Base-by-base conservation (phyloP, 2,329 filamentous ascomycete genomes). In the Cytospora paraplurivora region DNA sequence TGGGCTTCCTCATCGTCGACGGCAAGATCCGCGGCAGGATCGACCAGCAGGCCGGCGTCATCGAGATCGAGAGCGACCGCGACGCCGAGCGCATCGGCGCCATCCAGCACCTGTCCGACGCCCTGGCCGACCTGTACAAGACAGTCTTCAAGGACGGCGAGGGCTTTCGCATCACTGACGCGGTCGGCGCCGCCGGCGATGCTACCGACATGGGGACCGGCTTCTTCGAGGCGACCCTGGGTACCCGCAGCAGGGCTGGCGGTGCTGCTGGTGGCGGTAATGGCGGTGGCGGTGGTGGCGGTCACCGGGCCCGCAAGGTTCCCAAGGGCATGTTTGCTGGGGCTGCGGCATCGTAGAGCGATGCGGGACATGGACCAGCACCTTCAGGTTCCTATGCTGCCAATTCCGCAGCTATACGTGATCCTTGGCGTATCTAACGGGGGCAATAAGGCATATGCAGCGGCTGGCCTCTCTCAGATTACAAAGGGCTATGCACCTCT, bases 1-100 rank as follows among this genome's bases (percentile, higher is more conserved):
- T 98, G n/a, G 90, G 93, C 55, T 97, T 93, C 77, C 82, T 98
- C 59, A 98, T 99, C 68, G 85, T 97, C 66, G 92, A 97, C 74
- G 89, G 91, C 72, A 92, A 93, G 74, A 88, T 99, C 69, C 83
- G 88, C 57, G 95, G 92, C 67, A 90, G 89, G 76, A 94, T 99
- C 72, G 91, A 99, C 77, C 92, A 98, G 78, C 88, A 93, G 76
- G 84, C 86, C 64, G 93, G 94, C 54, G 91, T 88, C 0, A 88
- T 99, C 27, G 87, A 93, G 76, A 92, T 97, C 66, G 87, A 89
- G 65, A 90, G 87, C 63, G 81, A 83, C 61, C 88, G 84, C 53
- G 92, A 97, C 76, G 83, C 84, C 53, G 89, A 91, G 72, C 90
- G 93, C 67, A 82, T 92, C 66, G 80, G 83, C 62, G 89, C 92